Base-by-base conservation (phyloP, 2,329 filamentous ascomycete species). In the Colletotrichum karsti region DNA sequence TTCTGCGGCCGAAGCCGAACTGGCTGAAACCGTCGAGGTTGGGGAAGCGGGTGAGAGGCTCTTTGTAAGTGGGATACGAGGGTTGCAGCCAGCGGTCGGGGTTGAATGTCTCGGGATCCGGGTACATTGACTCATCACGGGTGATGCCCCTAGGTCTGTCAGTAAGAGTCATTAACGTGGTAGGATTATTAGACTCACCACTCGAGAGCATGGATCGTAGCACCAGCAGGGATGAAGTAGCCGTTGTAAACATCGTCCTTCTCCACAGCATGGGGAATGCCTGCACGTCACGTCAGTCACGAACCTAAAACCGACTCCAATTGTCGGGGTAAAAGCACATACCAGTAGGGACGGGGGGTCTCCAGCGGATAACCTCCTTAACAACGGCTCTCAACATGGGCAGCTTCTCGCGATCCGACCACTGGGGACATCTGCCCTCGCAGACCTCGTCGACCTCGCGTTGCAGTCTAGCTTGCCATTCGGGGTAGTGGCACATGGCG, bases 1-100 rank as follows among this genome's bases (percentile, higher is more conserved):
- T 82, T 3, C 87, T 78, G 4, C 86, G 80, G 0, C 87, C 87
- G 72, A 86, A 88, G 2, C 87, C 87, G 70, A 89, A 88, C 48
- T 82, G 78, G 53, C 76, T 78, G 73, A 78, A 81, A 46, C 84
- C 83, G 20, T 75, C 72, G 2, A 82, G 77, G 41, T 81, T 81
- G 68, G 80, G 80, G 70, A 80, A 72, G 5, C 72, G 51, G 0
- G 79, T 80, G 48, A 83, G 70, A 0, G 81, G 81, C 61, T 81
- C 81, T 53, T 75, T 77, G 71, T 79, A 82, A 1, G 80, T 82
- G 5, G 81, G 80, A 58, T 79, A 82, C 8, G 68, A 54, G 1
- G 77, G 76, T 8, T 78, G 73, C 5, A 81, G 70, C 78, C 80
- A 83, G 7, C 81, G 77, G 1, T 73, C 78, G 2, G 81, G 81